Percentiles rank a stretch among this genome's conserved stretches.
These are phyloP conservation scores for Brasilioporus rufonigricans DNA, from an alignment of 768 basidiomycete genomes.

Conservation along the genomic window DNA sequence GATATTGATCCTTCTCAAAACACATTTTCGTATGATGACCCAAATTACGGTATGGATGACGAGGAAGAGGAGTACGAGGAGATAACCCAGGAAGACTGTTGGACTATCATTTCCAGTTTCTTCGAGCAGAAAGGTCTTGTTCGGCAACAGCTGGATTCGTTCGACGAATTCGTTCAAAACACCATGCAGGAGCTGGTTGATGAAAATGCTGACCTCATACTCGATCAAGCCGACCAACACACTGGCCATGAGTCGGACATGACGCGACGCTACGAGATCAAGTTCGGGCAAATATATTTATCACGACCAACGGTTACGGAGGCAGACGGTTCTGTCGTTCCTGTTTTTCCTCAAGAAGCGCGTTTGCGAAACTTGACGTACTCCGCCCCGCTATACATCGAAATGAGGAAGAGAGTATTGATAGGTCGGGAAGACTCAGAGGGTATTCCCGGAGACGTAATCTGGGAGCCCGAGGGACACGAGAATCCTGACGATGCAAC, in stretches of 20 bases:
- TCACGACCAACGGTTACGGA: slow-evolving; percentile 94
- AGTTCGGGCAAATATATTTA: slow-evolving; percentile 96
- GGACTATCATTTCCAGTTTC: slow-evolving; percentile 94
- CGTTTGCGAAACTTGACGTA: slow-evolving; percentile 94
- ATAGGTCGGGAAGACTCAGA: slow-evolving; percentile 79
- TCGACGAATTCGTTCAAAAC: slow-evolving; percentile 98
- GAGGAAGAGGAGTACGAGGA: slow-evolving; percentile 61
- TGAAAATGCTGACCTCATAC: slow-evolving; percentile 90
- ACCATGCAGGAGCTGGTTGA: slow-evolving; percentile 99
- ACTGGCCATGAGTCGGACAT: slow-evolving; percentile 81
- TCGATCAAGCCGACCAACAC: slow-evolving; percentile 96
- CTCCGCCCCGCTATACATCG: slow-evolving; percentile 92
- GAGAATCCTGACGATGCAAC: slow-evolving; percentile 61
- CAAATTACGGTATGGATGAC: slow-evolving; percentile 55
- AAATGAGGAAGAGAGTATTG: slow-evolving; percentile 86
- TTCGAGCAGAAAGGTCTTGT: slow-evolving; percentile 98
- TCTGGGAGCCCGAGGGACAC: slow-evolving; percentile 73
- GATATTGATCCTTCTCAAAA: slow-evolving; percentile 49
- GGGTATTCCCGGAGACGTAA: slow-evolving; percentile 74
- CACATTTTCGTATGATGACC: slow-evolving; percentile 56
- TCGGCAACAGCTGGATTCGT: slow-evolving; percentile 95
- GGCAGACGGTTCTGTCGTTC: slow-evolving; percentile 89
- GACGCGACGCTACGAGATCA: slow-evolving; percentile 94
- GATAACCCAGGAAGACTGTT: slow-evolving; percentile 91
- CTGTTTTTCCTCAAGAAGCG: slow-evolving; percentile 96